These are phyloP conservation scores for Oryza coarctata DNA, from an alignment of 176 grass and related monocot species.

Conservation along the genomic window DNA sequence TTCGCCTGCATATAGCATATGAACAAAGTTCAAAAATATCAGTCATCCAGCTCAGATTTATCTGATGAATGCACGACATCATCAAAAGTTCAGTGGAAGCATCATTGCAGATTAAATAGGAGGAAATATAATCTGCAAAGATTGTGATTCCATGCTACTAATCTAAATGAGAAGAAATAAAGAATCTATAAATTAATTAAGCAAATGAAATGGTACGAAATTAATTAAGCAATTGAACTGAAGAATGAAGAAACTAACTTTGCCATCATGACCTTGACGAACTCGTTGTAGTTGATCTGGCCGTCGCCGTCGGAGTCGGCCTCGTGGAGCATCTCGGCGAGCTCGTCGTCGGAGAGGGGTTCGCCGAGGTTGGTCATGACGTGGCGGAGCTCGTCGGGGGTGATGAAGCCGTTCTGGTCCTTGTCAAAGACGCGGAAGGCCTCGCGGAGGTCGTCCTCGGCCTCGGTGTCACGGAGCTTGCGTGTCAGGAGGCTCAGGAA, in stretches of 20 bases:
- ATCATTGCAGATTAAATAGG: neutral
- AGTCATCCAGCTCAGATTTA: neutral
- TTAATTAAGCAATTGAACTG: neutral
- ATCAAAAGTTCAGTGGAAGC: no score
- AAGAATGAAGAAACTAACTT: constrained; percentile 42
- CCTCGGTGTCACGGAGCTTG: constrained; percentile 49
- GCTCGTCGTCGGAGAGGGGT: constrained; percentile 55
- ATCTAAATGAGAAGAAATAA: neutral
- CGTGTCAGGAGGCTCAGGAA: constrained; percentile 53
- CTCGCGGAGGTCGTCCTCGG: constrained; percentile 64
- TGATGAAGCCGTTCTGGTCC: constrained; percentile 85
- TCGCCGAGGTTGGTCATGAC: constrained; percentile 82
- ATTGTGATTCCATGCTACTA: neutral
- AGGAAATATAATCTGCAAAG: neutral
- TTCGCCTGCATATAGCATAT: constrained; percentile 36
- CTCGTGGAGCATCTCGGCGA: constrained; percentile 74
- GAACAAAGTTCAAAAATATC: neutral
- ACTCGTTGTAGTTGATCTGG: constrained; percentile 86
- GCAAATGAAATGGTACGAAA: neutral
- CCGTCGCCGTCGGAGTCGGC: constrained; percentile 72
- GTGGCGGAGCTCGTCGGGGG: constrained; percentile 57
- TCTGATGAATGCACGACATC: neutral
- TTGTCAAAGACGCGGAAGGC: constrained; percentile 83
- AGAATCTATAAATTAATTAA: no score
- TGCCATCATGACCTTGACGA: constrained; percentile 83